Base-by-base conservation (phyloP, 2,329 filamentous ascomycete genomes). In the Hypoxylon sp. region DNA sequence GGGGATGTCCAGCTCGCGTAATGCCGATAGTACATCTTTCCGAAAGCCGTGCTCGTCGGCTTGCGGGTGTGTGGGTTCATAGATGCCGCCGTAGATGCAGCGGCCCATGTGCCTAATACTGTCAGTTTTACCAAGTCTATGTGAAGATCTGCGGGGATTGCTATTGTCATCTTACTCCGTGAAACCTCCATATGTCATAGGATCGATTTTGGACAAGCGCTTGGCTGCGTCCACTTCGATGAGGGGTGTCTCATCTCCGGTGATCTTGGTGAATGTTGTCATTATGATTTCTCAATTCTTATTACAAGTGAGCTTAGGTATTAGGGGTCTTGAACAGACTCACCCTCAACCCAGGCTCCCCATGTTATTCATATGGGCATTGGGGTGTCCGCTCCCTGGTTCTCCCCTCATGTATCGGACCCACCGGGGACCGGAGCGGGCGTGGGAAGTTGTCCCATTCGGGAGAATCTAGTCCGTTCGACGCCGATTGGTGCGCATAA, bases 61-160 rank as follows among this genome's bases (percentile, higher is more conserved):
- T n/a, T 94, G 85, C 2, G 88, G 81, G 78, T 90, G 94, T 35
- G 85, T 87, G 0, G 92, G 92, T 73, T 95, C 92, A 80, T 94
- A 95, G 77, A 96, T 91, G 71, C 93, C 93, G 70, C 92, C 92
- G 78, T 96, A 95, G 76, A 96, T 94, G 83, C 93, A 96, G 68
- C 93, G 89, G 74, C 93, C 93, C 92, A 96, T 96, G 80, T 96
- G 93, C 74, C 91, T 93, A 72, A 13, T 33, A 13, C 19, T 48
- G 52, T 62, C 5, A 52, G 44, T 10, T 10, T 10, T 44, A 44
- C 3, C n/a, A 42, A 17, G 4, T 17, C 37, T 17, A 42, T 42
- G 8, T 42, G n/a, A 42, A 42, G 6, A 1, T n/a, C 4, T 8
- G 17, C 0, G 17, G 19, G 48, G 48, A 11, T 31, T 44, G 8